Percentiles rank a stretch among this genome's conserved stretches.
phyloP scores from a whole-genome alignment of 805 yeast genomes.

The Kluyveromyces dobzhanskii region DNA sequence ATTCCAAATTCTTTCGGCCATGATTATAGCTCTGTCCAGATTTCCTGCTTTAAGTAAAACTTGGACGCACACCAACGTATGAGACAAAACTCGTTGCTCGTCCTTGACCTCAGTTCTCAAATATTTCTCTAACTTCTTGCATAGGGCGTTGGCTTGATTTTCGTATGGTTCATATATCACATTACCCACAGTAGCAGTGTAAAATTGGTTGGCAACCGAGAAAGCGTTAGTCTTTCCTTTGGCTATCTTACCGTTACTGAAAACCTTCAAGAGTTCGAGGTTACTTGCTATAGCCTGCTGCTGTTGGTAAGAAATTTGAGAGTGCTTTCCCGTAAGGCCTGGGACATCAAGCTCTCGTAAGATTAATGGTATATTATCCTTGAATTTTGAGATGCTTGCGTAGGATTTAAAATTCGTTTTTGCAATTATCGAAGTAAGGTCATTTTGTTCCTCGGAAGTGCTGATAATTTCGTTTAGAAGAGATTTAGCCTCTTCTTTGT shows the following conservation, averaged over 20 bases:
- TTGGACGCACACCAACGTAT: slow-evolving; percentile 11
- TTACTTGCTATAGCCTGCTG: slow-evolving; percentile 12
- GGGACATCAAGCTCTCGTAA: slow-evolving; percentile 29
- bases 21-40: slow-evolving; percentile 23
- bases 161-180: slow-evolving; percentile 21
- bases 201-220: slow-evolving; percentile 18
- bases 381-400: slow-evolving; percentile 24
- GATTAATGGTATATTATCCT: slow-evolving; percentile 23
- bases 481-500: slow-evolving; percentile 29
- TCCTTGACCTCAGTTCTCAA: not conserved
- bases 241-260: slow-evolving; percentile 18
- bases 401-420: slow-evolving; percentile 26
- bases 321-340: slow-evolving; percentile 14
- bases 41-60: slow-evolving; percentile 21
- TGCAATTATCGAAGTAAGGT: slow-evolving; percentile 18
- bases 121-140: slow-evolving; percentile 8
- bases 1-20: slow-evolving; percentile 19
- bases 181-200: slow-evolving; percentile 17
- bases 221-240: slow-evolving; percentile 11
- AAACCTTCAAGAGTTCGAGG: slow-evolving; percentile 18
- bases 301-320: slow-evolving; percentile 17
- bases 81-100: not conserved
- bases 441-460: slow-evolving; percentile 21
- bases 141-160: slow-evolving; percentile 25
- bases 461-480: slow-evolving; percentile 31